Conservation (phyloP, 768 basidiomycete species). For the Candolleomyces eurysporus region DNA sequence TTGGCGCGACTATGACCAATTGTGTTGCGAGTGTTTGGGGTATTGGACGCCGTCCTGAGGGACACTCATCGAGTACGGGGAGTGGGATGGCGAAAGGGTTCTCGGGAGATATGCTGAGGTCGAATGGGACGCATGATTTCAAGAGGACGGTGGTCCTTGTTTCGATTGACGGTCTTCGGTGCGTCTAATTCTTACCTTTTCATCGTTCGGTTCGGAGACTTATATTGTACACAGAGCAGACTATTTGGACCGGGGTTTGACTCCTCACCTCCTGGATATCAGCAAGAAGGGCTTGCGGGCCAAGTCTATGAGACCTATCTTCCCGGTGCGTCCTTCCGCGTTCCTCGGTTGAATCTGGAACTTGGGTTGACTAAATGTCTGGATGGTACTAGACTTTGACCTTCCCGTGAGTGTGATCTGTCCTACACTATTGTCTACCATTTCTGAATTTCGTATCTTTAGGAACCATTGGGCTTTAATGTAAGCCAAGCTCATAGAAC, state of each 20-base stretch:
- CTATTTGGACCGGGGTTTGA: slow-evolving; percentile 82
- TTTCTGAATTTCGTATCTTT: slow-evolving; percentile 7
- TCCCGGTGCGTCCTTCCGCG: slow-evolving; percentile 53
- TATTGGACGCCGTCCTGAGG: slow-evolving; percentile 9
- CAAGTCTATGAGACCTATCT: slow-evolving; percentile 83
- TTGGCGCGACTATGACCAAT: slow-evolving; percentile 33
- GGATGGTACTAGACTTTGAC: slow-evolving; percentile 67
- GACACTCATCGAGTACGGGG: no score
- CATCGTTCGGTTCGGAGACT: neutral
- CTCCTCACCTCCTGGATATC: slow-evolving; percentile 78
- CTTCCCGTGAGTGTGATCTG: slow-evolving; percentile 68
- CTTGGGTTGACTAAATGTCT: slow-evolving; percentile 9
- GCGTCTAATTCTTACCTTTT: slow-evolving; percentile 14
- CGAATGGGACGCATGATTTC: slow-evolving; percentile 83
- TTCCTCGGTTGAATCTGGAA: neutral
- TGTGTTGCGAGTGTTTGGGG: slow-evolving; percentile 13
- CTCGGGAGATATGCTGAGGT: slow-evolving; percentile 44
- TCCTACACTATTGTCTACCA: neutral
- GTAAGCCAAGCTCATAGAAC: slow-evolving; percentile 35
- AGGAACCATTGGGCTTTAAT: slow-evolving; percentile 92
- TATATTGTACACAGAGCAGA: slow-evolving; percentile 56
- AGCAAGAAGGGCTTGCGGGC: slow-evolving; percentile 84
- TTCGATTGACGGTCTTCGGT: slow-evolving; percentile 86
- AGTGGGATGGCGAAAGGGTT: slow-evolving; percentile 16
- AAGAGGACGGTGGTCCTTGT: slow-evolving; percentile 80